Base-by-base conservation (phyloP, 148 eudicot genomes). In the Rhododendron vialii region DNA sequence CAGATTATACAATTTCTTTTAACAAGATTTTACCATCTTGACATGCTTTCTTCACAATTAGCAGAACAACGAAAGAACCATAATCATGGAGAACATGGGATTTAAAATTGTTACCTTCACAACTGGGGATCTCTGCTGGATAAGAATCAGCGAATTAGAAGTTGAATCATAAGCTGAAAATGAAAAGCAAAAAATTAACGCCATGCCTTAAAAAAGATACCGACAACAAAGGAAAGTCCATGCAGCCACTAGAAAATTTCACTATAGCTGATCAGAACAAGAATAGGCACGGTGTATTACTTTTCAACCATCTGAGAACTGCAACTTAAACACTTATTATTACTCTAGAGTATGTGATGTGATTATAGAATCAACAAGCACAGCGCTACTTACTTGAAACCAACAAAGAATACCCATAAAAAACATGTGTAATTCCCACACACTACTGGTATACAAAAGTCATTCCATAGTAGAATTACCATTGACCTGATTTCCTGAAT, bases 81-180 rank as follows among this genome's bases (percentile, higher is more conserved):
- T 36, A 76, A 50, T 48, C 17, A 81, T 20, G 76, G 80, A 59
- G 45, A 55, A 50, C 33, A 47, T 26, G 36, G 14, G 12, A 76
- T 26, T 35, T 24, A 8, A 57, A 83, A 53, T 28, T 28, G n/a
- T 48, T 88, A 97, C 99, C 99, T 97, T 95, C 30, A 92, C 83
- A 73, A 95, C 89, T 0, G 99, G 99, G 38, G 99, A 97, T 80
- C 99, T 93, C 88, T 94, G 98, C 86, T 97, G 99, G 61, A 97
- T 90, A 84, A 94, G 92, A 75, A 90, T 88, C 92, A 94, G 83
- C 24, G 77, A 86, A 89, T 86, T 86, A 50, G 96, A 85, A 55
- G 89, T 75, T 22, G 92, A 93, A 10, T 87, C 94, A 85, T 94
- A 95, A 51, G 91, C 98, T 96, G 95, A 89, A 94, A 82, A 51